These are phyloP conservation scores for Penicillium angulare DNA, from an alignment of 495 filamentous ascomycete species.

Conservation along the genomic window DNA sequence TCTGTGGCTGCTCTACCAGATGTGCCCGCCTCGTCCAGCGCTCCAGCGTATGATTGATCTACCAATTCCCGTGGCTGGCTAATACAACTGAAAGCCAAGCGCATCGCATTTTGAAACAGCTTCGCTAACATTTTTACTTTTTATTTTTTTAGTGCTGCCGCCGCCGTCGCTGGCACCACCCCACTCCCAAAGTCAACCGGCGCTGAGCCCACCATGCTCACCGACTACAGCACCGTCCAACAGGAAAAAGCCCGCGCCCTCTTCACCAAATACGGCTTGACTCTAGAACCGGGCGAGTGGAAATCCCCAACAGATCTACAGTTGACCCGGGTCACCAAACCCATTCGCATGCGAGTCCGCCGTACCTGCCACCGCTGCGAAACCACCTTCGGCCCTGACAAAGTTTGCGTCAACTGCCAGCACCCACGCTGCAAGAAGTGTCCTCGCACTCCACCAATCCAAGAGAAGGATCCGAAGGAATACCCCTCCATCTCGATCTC, in stretches of 20 bases:
- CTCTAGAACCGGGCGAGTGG: constrained; percentile 69
- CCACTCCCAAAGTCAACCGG: constrained; percentile 9
- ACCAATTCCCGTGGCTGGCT: no score
- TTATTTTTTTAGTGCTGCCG: constrained; percentile 19
- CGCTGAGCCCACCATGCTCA: constrained; percentile 27
- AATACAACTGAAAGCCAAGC: no score
- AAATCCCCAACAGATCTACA: constrained; percentile 54
- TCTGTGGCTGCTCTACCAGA: constrained; percentile 23
- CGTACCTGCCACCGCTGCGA: constrained; percentile 78
- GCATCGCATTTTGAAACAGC: no score
- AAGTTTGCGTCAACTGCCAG: constrained; percentile 68
- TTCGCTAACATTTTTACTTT: background rate
- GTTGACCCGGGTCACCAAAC: constrained; percentile 75
- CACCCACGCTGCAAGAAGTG: constrained; percentile 79
- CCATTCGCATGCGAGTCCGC: constrained; percentile 88
- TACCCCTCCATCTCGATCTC: constrained; percentile 40
- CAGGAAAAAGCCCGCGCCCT: constrained; percentile 69
- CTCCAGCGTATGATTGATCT: constrained; percentile 29
- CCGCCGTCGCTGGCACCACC: no score
- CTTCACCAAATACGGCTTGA: constrained; percentile 72
- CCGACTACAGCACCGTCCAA: constrained; percentile 43
- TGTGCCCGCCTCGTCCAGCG: constrained; percentile 14
- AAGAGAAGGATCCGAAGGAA: constrained; percentile 13
- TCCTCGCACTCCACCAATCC: constrained; percentile 60
- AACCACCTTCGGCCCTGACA: constrained; percentile 67